These are phyloP conservation scores for Trichoderma guizhouense DNA, from an alignment of 2,329 filamentous ascomycete genomes.

Conservation along the genomic window DNA sequence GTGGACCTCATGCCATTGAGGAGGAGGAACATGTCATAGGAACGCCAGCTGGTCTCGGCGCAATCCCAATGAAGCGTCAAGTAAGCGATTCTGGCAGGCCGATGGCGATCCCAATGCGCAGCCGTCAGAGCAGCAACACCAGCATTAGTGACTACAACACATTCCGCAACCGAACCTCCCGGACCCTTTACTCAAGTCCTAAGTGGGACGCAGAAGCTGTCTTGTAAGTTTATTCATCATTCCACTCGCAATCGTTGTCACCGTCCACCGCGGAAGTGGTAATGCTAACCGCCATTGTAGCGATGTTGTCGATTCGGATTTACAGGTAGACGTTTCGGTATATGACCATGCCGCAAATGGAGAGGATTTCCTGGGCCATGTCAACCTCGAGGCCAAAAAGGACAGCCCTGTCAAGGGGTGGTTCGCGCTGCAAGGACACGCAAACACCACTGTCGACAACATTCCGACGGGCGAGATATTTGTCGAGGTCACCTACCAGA, in stretches of 20 bases:
- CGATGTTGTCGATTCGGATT: constrained; percentile 89
- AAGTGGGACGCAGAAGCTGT: constrained; percentile 94
- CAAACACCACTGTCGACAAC: constrained; percentile 67
- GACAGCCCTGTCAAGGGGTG: constrained; percentile 76
- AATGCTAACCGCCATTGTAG: constrained; percentile 41
- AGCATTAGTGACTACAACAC: constrained; percentile 67
- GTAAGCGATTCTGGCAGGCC: constrained; percentile 78
- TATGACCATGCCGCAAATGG: constrained; percentile 79
- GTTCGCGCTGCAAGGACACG: constrained; percentile 76
- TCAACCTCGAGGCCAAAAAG: constrained; percentile 68
- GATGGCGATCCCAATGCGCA: constrained; percentile 96
- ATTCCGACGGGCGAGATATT: constrained; percentile 83
- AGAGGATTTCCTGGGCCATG: constrained; percentile 88
- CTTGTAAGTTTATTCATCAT: constrained; percentile 62
- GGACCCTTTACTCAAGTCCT: constrained; percentile 68
- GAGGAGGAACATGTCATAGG: constrained; percentile 52
- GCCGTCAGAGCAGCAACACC: constrained; percentile 93
- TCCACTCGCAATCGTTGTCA: background rate
- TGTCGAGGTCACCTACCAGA: constrained; percentile 81
- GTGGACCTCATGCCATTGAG: constrained; percentile 67
- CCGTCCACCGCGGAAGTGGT: background rate
- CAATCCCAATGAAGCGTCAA: constrained; percentile 62
- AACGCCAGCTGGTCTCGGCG: constrained; percentile 49
- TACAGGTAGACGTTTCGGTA: constrained; percentile 86
- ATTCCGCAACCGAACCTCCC: constrained; percentile 56